Conservation (phyloP, 306 rosid species). For the barrel medic (Medicago truncatula) region MtrunA17r5.0-ANR NC_053044.1:50818001-50818500, state of each 20-base stretch:
- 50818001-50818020: conserved; percentile 87
- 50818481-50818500: too few relatives aligned
- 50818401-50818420: too few relatives aligned
- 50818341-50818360: not conserved
- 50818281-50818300: conserved; percentile 13
- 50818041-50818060: conserved; percentile 98
- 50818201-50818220: conserved; percentile 67
- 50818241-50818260: conserved; percentile 5
- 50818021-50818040: conserved; percentile 78
- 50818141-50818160: conserved; percentile 72
- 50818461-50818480: too few relatives aligned
- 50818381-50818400: too few relatives aligned
- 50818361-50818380: not conserved
- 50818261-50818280: not conserved
- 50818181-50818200: conserved; percentile 93
- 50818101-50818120: conserved; percentile 93
- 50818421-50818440: too few relatives aligned
- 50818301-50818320: not conserved
- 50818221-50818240: conserved; percentile 65
- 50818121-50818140: conserved; percentile 77
- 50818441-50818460: too few relatives aligned
- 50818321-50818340: not conserved
- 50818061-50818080: conserved; percentile 85
- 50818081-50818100: conserved; percentile 70
- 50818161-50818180: conserved; percentile 70